Percentiles rank a stretch among this genome's conserved stretches.
These are phyloP conservation scores for Phanerodontia chrysosporium DNA, from an alignment of 768 basidiomycete genomes.

Conservation along the genomic window DNA sequence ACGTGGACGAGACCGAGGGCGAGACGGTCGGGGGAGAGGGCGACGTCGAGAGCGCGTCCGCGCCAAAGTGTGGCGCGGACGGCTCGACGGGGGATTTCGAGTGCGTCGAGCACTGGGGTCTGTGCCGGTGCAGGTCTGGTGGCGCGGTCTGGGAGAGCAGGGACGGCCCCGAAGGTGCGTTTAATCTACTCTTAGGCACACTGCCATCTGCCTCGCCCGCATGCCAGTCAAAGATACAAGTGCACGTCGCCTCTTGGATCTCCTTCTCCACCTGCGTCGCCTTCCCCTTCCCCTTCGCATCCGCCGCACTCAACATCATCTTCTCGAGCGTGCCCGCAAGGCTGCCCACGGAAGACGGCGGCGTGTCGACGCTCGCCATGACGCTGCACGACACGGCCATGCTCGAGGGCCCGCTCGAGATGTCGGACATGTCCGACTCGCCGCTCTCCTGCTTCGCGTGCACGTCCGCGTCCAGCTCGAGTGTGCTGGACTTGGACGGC, in stretches of 20 bases:
- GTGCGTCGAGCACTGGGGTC: conserved; percentile 7
- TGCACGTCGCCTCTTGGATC: conserved; percentile 11
- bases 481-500: background rate
- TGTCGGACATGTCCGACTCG: conserved; percentile 22
- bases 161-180: conserved; percentile 27
- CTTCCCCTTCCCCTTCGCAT: background rate
- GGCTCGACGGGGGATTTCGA: background rate
- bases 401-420: conserved; percentile 19
- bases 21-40: conserved; percentile 9
- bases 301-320: conserved; percentile 5
- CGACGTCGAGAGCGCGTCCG: background rate
- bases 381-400: conserved; percentile 18
- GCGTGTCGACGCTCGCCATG: conserved; percentile 17
- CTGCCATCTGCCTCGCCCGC: background rate
- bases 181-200: conserved; percentile 9
- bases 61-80: background rate
- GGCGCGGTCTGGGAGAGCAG: conserved; percentile 33
- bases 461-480: background rate
- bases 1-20: conserved; percentile 8
- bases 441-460: conserved; percentile 8
- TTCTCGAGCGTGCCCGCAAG: conserved; percentile 19
- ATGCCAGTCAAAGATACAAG: conserved; percentile 9
- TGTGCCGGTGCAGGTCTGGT: conserved; percentile 22
- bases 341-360: conserved; percentile 29
- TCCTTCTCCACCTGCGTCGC: conserved; percentile 2